Evolutionary conservation across 805 yeast genomes (phyloP).

Genomic region (Jamesozyma spencerorum): DNA sequence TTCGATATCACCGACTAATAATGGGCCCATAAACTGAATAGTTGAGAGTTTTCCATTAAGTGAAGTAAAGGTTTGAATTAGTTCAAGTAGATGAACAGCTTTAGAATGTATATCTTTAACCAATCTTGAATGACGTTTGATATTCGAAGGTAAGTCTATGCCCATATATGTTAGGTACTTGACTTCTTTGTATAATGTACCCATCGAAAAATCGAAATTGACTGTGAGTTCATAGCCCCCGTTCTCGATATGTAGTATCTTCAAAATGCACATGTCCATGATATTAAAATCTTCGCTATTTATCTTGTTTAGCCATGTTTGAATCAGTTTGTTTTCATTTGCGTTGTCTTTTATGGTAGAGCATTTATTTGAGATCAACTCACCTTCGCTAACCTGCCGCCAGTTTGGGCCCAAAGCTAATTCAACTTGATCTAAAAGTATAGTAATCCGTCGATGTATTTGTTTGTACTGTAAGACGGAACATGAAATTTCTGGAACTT

Average conservation of each 20-base stretch:
- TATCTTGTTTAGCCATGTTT: conserved; percentile 40
- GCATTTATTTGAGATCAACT: conserved; percentile 45
- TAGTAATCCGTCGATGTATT: conserved; percentile 35
- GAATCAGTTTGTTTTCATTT: conserved; percentile 34
- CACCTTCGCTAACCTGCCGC: conserved; percentile 58
- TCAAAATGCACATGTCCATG: conserved; percentile 33
- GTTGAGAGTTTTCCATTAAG: conserved; percentile 26
- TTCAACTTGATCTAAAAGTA: conserved; percentile 38
- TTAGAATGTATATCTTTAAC: conserved; percentile 48
- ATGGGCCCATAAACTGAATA: conserved; percentile 34
- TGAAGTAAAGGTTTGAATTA: conserved; percentile 34
- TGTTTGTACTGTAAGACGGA: conserved; percentile 46
- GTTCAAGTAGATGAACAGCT: conserved; percentile 46
- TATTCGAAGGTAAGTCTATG: conserved; percentile 46
- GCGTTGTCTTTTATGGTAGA: conserved; percentile 37
- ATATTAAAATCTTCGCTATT: conserved; percentile 12
- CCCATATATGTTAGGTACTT: conserved; percentile 41
- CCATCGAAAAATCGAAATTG: conserved; percentile 41
- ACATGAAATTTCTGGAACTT: conserved; percentile 40
- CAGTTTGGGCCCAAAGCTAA: conserved; percentile 52
- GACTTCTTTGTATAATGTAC: conserved; percentile 44
- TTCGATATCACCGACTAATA: conserved; percentile 33
- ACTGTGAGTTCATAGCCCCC: conserved; percentile 31
- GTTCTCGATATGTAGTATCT: conserved; percentile 25
- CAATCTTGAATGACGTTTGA: conserved; percentile 40